These are phyloP conservation scores for Colletotrichum cordylinicola DNA, from an alignment of 2,329 filamentous ascomycete genomes.

Conservation along the genomic window DNA sequence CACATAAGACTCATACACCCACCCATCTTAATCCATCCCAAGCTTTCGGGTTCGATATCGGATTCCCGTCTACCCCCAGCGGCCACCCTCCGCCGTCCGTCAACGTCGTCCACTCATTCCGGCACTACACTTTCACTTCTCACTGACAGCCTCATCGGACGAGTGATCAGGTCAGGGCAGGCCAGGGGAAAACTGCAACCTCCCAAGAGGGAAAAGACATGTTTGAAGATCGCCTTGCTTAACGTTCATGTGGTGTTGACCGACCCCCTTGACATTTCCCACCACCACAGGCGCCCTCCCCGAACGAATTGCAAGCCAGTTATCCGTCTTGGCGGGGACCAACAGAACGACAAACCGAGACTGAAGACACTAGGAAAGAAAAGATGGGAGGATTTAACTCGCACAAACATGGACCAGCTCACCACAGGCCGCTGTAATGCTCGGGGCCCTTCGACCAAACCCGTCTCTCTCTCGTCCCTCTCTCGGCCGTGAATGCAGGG, in stretches of 20 bases:
- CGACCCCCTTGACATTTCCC: neutral
- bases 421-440: neutral
- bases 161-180: neutral
- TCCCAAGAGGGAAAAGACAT: neutral
- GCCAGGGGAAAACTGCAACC: neutral
- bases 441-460: neutral
- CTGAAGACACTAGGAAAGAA: neutral
- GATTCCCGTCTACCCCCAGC: neutral
- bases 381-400: neutral
- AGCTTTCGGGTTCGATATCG: slow-evolving; percentile 12
- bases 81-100: neutral
- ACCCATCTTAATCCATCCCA: neutral
- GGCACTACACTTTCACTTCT: neutral
- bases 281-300: neutral
- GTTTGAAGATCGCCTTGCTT: neutral
- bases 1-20: neutral
- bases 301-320: neutral
- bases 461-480: neutral
- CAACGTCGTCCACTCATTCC: neutral
- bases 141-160: neutral
- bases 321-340: neutral
- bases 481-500: neutral
- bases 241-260: neutral
- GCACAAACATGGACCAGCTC: neutral
- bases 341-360: neutral